phyloP scores from a whole-genome alignment of 2,329 filamentous ascomycete genomes.

The Arthrinium puccinioides region DNA sequence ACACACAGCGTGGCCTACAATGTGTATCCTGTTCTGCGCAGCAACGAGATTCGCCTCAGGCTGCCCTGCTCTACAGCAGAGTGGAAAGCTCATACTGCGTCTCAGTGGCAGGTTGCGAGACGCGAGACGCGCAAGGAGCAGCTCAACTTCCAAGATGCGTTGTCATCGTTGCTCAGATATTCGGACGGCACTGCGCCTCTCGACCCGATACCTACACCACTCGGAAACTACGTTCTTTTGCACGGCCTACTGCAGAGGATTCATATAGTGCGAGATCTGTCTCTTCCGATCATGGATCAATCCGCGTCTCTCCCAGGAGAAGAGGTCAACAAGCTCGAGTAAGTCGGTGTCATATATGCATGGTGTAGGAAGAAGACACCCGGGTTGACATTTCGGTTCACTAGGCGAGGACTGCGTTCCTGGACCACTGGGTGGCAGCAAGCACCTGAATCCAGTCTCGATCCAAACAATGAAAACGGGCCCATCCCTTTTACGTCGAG shows the following conservation, averaged over 20 bases:
- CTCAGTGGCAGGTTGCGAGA: constrained; percentile 20
- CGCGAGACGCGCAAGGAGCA: constrained; percentile 22
- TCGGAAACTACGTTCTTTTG: constrained; percentile 29
- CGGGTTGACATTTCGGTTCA: too few species aligned
- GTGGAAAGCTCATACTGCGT: constrained; percentile 25
- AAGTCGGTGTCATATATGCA: constrained; percentile 4
- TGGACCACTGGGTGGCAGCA: constrained; percentile 33
- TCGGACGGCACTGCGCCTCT: constrained; percentile 18
- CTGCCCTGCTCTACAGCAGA: constrained; percentile 27
- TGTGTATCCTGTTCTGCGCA: constrained; percentile 26
- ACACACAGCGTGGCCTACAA: constrained; percentile 31
- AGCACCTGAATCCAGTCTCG: constrained; percentile 28
- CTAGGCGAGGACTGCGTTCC: constrained; percentile 24
- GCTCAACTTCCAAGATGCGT: constrained; percentile 27
- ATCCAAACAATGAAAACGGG: constrained; percentile 31
- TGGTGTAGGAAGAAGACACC: too few species aligned
- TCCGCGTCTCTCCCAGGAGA: constrained; percentile 23
- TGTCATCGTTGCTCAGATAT: constrained; percentile 23
- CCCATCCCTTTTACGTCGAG: constrained; percentile 37
- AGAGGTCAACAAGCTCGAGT: constrained; percentile 29
- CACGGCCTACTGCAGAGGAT: constrained; percentile 30
- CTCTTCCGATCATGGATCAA: constrained; percentile 23
- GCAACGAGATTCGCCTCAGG: constrained; percentile 26
- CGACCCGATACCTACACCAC: constrained; percentile 26
- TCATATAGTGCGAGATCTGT: constrained; percentile 29